These are phyloP conservation scores for Monotropa hypopitys DNA, from an alignment of 179 eudicot species.

Conservation along the genomic window DNA sequence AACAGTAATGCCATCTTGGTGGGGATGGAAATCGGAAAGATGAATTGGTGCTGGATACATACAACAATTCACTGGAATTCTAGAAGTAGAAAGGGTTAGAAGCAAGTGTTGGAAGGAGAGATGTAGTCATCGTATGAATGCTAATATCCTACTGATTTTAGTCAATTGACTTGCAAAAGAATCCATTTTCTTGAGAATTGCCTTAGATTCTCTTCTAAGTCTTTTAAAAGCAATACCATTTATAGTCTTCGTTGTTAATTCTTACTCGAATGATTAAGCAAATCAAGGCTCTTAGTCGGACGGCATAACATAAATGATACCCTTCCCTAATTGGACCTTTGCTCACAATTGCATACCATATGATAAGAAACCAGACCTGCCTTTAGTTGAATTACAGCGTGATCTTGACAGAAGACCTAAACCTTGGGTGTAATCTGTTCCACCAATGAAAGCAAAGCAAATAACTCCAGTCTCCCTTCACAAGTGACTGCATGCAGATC, in stretches of 20 bases:
- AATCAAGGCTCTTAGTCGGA: not conserved
- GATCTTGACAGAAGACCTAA: conserved; percentile 5
- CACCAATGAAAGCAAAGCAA: not conserved
- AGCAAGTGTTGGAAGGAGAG: conserved; percentile 31
- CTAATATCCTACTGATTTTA: conserved; percentile 29
- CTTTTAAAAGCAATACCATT: not conserved
- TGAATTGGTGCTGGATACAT: conserved; percentile 9
- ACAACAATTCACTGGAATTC: not conserved
- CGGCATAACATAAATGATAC: not conserved
- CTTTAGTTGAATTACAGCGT: not conserved
- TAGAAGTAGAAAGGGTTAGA: conserved; percentile 24
- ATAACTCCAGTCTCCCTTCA: not conserved
- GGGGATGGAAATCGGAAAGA: conserved; percentile 5
- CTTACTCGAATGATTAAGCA: not conserved
- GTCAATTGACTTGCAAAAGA: too few species aligned
- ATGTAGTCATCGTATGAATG: conserved; percentile 29
- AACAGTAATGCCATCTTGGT: conserved; percentile 22
- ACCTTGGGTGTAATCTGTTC: conserved; percentile 6
- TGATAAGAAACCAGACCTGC: not conserved
- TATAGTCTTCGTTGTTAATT: not conserved
- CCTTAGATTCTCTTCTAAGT: not conserved
- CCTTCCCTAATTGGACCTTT: not conserved
- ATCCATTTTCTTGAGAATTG: not conserved
- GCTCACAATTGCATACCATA: not conserved
- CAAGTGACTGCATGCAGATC: not conserved